These are phyloP conservation scores for Gillenia trifoliata DNA, from an alignment of 306 rosid genomes.

Conservation along the genomic window DNA sequence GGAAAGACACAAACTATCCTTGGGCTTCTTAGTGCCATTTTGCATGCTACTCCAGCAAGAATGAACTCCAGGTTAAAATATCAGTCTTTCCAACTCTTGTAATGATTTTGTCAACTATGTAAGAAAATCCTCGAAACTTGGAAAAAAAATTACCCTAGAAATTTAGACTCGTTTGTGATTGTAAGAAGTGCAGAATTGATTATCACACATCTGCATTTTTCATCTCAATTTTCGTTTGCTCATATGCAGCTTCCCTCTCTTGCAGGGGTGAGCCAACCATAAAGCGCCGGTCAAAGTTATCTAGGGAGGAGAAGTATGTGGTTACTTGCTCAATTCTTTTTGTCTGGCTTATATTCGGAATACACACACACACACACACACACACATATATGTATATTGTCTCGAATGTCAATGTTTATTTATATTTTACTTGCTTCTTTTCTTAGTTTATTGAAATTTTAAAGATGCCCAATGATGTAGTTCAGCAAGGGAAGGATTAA, in stretches of 20 bases:
- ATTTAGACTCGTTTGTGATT: constrained; percentile 1
- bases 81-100: background rate
- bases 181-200: background rate
- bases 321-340: background rate
- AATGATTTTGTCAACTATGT: background rate
- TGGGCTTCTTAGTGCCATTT: constrained; percentile 86
- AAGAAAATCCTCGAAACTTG: constrained; percentile 1
- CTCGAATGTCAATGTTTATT: background rate
- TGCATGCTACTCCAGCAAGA: constrained; percentile 91
- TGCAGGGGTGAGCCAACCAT: constrained; percentile 46
- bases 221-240: constrained; percentile 5
- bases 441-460: background rate
- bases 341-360: background rate
- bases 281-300: constrained; percentile 56
- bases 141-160: background rate
- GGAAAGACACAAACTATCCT: constrained; percentile 96
- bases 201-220: background rate
- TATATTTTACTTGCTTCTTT: background rate
- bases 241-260: constrained; percentile 15
- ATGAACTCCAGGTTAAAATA: constrained; percentile 63
- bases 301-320: constrained; percentile 63
- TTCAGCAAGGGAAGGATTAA: background rate
- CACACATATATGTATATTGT: background rate
- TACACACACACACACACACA: no score
- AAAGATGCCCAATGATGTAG: background rate